Percentiles rank a stretch among this genome's conserved stretches.
Conservation (phyloP, 345 rosid species). For the Trapa bicornis region DNA sequence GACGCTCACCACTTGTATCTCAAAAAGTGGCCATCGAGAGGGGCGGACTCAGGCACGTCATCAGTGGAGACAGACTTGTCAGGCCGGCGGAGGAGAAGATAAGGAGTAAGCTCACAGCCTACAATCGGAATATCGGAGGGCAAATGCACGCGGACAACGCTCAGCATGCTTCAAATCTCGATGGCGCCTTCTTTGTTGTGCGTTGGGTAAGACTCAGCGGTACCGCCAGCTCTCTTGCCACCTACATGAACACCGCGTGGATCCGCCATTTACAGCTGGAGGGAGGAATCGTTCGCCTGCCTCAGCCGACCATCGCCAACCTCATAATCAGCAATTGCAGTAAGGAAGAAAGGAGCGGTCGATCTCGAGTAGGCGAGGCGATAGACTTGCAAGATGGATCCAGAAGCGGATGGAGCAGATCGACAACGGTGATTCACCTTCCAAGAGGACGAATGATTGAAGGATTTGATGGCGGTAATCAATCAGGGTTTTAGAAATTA, state of each 20-base stretch:
- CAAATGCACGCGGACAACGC: conserved; percentile 85
- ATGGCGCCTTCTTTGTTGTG: neutral
- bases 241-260: neutral
- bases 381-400: neutral
- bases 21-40: conserved; percentile 75
- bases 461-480: neutral
- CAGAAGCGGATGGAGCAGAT: neutral
- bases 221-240: neutral
- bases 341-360: neutral
- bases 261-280: conserved; percentile 13
- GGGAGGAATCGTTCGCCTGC: conserved; percentile 4
- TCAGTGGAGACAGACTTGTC: conserved; percentile 48
- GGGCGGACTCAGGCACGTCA: conserved; percentile 75
- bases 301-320: conserved; percentile 2
- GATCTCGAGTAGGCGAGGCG: neutral
- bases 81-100: conserved; percentile 68
- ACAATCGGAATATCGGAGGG: conserved; percentile 97
- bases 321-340: neutral
- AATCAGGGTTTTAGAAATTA: conserved; percentile 13
- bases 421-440: neutral
- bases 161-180: conserved; percentile 59
- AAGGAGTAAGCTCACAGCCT: conserved; percentile 93
- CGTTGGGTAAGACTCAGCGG: neutral
- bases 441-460: neutral
- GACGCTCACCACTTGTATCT: conserved; percentile 75